Conservation (phyloP, 2,329 filamentous ascomycete species). For the Pseudopithomyces chartarum region DNA sequence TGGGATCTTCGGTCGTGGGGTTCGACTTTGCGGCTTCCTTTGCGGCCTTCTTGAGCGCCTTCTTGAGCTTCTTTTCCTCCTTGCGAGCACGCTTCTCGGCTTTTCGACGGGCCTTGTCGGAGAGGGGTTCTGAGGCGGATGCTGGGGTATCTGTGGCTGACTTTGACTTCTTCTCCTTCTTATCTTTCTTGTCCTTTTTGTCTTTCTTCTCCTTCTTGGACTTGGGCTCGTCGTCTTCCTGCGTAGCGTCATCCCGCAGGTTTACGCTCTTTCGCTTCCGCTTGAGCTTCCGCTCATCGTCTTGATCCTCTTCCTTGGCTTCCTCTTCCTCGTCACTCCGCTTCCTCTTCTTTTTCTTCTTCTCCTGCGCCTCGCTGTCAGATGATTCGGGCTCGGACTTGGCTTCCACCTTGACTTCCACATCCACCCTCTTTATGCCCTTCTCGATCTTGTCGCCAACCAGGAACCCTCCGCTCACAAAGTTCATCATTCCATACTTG, state of each 20-base stretch:
- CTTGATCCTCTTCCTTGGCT: conserved; percentile 34
- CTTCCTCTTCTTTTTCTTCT: conserved; percentile 41
- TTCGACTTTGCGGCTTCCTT: conserved; percentile 46
- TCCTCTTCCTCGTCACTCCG: conserved; percentile 33
- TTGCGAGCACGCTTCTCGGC: conserved; percentile 52
- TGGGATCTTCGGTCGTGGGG: conserved; percentile 26
- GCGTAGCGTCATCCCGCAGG: conserved; percentile 34
- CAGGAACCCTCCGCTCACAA: conserved; percentile 82
- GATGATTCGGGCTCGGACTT: conserved; percentile 47
- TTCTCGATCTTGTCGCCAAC: conserved; percentile 62
- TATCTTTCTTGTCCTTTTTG: conserved; percentile 44
- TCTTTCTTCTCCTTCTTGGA: conserved; percentile 33
- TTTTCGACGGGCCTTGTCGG: conserved; percentile 47
- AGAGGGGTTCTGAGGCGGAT: conserved; percentile 43
- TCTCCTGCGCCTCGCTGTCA: conserved; percentile 34
- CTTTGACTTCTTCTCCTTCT: conserved; percentile 29
- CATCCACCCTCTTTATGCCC: conserved; percentile 51
- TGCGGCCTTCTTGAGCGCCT: conserved; percentile 53
- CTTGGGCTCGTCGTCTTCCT: conserved; percentile 19
- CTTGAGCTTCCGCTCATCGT: conserved; percentile 38
- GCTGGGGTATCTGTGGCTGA: conserved; percentile 22
- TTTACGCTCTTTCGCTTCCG: conserved; percentile 45
- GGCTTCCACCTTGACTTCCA: conserved; percentile 48
- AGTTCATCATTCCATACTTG: conserved; percentile 80
- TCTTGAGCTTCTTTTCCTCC: conserved; percentile 53